phyloP scores from a whole-genome alignment of 148 eudicot genomes.

The Mesembryanthemum crystallinum region DNA sequence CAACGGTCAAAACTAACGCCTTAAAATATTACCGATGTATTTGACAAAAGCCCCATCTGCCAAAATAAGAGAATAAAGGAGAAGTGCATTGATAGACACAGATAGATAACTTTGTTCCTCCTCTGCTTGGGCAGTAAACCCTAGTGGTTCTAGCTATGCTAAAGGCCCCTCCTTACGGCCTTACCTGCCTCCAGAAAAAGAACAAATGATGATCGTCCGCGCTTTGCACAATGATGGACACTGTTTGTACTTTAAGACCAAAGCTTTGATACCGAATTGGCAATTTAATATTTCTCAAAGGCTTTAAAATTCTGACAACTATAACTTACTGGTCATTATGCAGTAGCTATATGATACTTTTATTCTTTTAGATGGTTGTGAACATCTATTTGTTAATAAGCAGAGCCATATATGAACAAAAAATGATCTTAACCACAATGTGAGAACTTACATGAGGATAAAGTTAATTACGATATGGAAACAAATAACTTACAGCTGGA shows the following conservation, averaged over 20 bases:
- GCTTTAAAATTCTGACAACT: not conserved
- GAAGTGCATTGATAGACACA: not conserved
- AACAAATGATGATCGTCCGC: not conserved
- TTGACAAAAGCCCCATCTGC: not conserved
- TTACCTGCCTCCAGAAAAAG: not conserved
- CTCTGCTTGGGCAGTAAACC: not conserved
- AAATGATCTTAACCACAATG: not conserved
- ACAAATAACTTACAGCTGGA: conserved; percentile 61
- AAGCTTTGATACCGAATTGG: not conserved
- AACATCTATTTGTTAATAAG: conserved; percentile 1
- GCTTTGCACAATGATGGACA: not conserved
- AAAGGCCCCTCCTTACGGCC: not conserved
- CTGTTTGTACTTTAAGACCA: not conserved
- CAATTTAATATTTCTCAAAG: not conserved
- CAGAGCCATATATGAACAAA: not conserved
- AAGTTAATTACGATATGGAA: conserved; percentile 7
- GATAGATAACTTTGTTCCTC: not conserved
- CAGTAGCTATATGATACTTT: not conserved
- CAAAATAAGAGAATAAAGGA: not conserved
- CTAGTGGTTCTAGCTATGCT: not conserved
- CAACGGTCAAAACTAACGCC: not conserved
- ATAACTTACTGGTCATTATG: not conserved
- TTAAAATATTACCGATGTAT: not conserved
- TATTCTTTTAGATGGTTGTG: not conserved
- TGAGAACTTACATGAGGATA: not conserved